Base-by-base conservation (phyloP, 2,329 filamentous ascomycete genomes). In the Amauroascus niger region DNA sequence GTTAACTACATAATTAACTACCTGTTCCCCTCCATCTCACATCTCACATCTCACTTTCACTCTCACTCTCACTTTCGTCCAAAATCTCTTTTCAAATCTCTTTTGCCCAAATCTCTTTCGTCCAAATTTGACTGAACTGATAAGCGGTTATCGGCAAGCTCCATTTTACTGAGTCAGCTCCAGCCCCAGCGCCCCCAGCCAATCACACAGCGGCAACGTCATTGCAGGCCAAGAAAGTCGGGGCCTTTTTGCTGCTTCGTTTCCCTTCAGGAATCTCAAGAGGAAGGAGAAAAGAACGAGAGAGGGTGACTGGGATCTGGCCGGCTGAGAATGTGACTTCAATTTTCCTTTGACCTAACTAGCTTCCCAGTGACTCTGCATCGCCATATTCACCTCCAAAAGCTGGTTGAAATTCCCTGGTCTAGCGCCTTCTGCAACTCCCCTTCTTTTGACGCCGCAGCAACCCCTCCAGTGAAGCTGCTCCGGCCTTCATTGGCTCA, bases 141-240 rank as follows among this genome's bases (percentile, higher is more conserved):
- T 48, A 48, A 48, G 45, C 16, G n/a, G 13, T 26, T 24, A 48
- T 47, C 28, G 28, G 28, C 44, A 33, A 45, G 43, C 24, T n/a
- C 43, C 16, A 45, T 24, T n/a, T 24, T 22, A 20, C 40, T 43
- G 40, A 43, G 40, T 43, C 40, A 43, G 7, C 6, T 2, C 40
- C 48, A 16, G 3, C 46, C 30, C 30, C 4, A 39, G 8, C n/a
- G n/a, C 46, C 22, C 24, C 49, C 18, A 35, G 28, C 49, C 49
- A 52, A 52, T 52, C 49, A 52, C 28, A n/a, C 9, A 6, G 13
- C 28, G 3, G 49, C 40, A 52, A 46, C 49, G 49, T 52, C 49
- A 52, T 52, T 50, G 32, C 20, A 5, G 40, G 49, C 22, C 49
- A 49, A 49, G 46, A 49, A 32, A 37, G 28, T 49, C 46, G 33